Evolutionary conservation across 2,329 filamentous ascomycete genomes (phyloP).

Genomic region (Zasmidium angulare): DNA sequence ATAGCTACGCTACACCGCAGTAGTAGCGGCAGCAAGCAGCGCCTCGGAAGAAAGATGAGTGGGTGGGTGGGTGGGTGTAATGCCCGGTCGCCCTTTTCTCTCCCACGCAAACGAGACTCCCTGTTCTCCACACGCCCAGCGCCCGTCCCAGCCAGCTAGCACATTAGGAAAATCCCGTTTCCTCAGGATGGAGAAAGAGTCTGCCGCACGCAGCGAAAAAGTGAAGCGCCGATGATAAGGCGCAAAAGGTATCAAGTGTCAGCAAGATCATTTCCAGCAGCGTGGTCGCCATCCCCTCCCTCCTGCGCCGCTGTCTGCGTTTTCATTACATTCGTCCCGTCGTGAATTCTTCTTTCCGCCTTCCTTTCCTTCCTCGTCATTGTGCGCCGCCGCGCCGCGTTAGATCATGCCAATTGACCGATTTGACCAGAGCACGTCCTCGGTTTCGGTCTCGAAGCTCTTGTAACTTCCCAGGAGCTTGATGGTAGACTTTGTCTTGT

Average conservation of each 20-base stretch:
- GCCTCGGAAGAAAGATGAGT: neutral
- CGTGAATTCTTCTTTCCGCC: neutral
- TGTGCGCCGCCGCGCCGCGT: neutral
- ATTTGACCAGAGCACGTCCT: neutral
- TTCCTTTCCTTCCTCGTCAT: neutral
- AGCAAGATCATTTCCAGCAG: neutral
- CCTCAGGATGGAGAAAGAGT: neutral
- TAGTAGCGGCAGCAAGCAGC: neutral
- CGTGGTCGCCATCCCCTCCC: neutral
- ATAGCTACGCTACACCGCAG: neutral
- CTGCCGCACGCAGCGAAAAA: neutral
- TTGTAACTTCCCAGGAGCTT: constrained; percentile 3
- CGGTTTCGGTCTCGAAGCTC: neutral
- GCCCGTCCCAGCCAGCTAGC: neutral
- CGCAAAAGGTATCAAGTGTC: neutral
- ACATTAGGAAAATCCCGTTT: neutral
- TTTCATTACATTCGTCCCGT: constrained; percentile 8
- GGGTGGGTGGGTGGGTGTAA: too few species aligned
- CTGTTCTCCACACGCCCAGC: neutral
- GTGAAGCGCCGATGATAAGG: neutral
- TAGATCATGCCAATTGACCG: constrained; percentile 1
- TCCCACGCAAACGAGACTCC: neutral
- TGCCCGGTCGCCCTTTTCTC: too few species aligned
- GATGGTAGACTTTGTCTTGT: constrained; percentile 1
- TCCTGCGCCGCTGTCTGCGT: neutral